These are phyloP conservation scores for Sugiyamaella sp. DNA, from an alignment of 1,139 yeast species.

Conservation along the genomic window DNA sequence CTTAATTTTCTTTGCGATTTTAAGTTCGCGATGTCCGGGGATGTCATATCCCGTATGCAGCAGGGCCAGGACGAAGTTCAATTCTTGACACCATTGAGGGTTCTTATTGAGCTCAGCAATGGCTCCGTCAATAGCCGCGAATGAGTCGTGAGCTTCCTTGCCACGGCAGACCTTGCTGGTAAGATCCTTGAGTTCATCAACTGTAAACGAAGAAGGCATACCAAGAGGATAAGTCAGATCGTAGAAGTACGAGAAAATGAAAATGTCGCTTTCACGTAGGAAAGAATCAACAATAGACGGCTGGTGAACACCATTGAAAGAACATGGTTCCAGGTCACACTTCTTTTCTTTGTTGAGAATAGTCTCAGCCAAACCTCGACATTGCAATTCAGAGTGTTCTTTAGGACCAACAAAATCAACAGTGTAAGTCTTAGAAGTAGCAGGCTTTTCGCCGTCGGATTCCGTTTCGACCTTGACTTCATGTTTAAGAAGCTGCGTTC, in stretches of 20 bases:
- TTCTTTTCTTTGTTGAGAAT: constrained; percentile 79
- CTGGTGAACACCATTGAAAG: constrained; percentile 96
- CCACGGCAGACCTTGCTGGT: constrained; percentile 88
- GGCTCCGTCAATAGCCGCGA: constrained; percentile 62
- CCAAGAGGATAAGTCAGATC: constrained; percentile 94
- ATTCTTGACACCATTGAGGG: constrained; percentile 93
- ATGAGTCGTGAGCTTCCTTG: constrained; percentile 66
- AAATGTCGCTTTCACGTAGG: constrained; percentile 71
- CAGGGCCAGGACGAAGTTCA: constrained; percentile 85
- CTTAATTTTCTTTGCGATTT: constrained; percentile 86
- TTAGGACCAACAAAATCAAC: constrained; percentile 78
- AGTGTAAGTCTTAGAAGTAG: constrained; percentile 32
- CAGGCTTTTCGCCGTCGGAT: constrained; percentile 37
- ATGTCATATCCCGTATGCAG: constrained; percentile 95
- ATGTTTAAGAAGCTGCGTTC: constrained; percentile 50
- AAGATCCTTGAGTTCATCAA: constrained; percentile 79
- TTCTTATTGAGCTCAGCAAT: constrained; percentile 66
- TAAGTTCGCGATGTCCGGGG: constrained; percentile 84
- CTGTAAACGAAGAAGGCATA: constrained; percentile 86
- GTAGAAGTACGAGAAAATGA: constrained; percentile 88
- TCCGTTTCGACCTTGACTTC: constrained; percentile 57
- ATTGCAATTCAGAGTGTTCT: constrained; percentile 67
- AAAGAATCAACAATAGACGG: constrained; percentile 84
- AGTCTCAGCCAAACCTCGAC: constrained; percentile 81
- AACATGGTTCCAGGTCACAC: constrained; percentile 80